Evolutionary conservation across 1,284 basidiomycete genomes (phyloP), one percentile per base, ranked within the genome.

Genomic region (Apiotrichum domesticum): DNA sequence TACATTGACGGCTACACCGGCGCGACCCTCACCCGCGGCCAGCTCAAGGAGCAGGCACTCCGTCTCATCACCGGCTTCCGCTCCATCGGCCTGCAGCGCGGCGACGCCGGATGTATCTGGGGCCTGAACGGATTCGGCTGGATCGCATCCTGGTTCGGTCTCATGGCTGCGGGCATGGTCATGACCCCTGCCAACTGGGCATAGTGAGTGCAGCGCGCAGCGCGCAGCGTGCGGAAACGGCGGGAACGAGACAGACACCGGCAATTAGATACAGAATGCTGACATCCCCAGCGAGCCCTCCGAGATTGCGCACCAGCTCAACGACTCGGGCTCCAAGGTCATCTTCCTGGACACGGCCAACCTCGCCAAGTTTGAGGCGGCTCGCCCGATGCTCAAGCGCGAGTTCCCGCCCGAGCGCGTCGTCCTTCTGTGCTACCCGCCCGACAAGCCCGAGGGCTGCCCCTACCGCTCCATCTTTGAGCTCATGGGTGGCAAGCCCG

Each of bases 1-100:
- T 87, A 84, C 69, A 80, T 88, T 54, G 87, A 90, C 64, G 85
- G 84, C 0, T 71, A 76, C 2, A 81, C 85, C 0, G 85, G 83
- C 0, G 74, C 79, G 0, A 77, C 78, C 3, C 63, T 90, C 32
- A 80, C 85, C 0, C 81, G 87, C 13, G 81, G 67, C 0, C 79
- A 82, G 35, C 72, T 87, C 29, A 81, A 80, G 33, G 71, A 80
- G 15, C 73, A 84, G n/a, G 79, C 85, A 0, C 76, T 86, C 9
- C 76, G 80, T 2, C 76, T 88, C 14, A 84, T 74, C 0, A 78
- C 79, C 63, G 84, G 84, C 0, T 68, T 87, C 15, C 78, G 55
- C 47, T 37, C 34, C 32, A 52, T 65, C 13, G 67, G 67, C 3
- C 42, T 73, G 4, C 52, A 63, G 40, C 59, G 63, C 34, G 71